Conservation (phyloP, 257 asterid genomes). For the Dorcoceras hygrometricum region DNA sequence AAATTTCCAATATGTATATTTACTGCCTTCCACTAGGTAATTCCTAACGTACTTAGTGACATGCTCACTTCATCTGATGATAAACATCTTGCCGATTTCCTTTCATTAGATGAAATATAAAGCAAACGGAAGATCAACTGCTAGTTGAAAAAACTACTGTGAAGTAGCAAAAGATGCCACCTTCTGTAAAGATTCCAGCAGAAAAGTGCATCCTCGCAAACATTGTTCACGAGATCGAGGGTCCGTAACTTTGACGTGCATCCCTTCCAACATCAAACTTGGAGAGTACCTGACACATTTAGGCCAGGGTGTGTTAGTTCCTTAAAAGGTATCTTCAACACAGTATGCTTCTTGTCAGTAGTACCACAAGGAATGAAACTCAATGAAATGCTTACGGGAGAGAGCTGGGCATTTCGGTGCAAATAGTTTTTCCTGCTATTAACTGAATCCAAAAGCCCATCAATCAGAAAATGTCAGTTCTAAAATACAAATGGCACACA, state of each 20-base stretch:
- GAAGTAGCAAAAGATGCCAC: conserved; percentile 34
- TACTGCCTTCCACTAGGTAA: conserved; percentile 11
- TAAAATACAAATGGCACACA: background rate
- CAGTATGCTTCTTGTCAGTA: conserved; percentile 12
- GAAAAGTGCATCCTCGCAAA: conserved; percentile 64
- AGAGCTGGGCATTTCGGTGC: conserved; percentile 76
- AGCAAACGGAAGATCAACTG: conserved; percentile 17
- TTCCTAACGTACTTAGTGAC: background rate
- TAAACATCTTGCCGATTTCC: background rate
- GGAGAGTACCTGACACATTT: conserved; percentile 66
- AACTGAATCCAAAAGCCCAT: conserved; percentile 43
- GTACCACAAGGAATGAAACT: conserved; percentile 16
- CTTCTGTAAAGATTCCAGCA: conserved; percentile 60
- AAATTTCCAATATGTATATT: background rate
- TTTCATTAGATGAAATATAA: conserved; percentile 1
- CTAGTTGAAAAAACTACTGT: conserved; percentile 20
- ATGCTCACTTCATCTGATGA: background rate
- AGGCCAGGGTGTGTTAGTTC: conserved; percentile 17
- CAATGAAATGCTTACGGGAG: conserved; percentile 47
- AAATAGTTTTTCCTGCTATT: conserved; percentile 63
- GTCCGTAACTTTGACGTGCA: conserved; percentile 53
- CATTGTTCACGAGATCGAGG: conserved; percentile 79
- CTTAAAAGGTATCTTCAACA: conserved; percentile 15
- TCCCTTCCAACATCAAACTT: conserved; percentile 56
- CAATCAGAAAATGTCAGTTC: conserved; percentile 27